These are phyloP conservation scores for Colletotrichum eremochloae DNA, from an alignment of 2,329 filamentous ascomycete genomes.

Conservation along the genomic window DNA sequence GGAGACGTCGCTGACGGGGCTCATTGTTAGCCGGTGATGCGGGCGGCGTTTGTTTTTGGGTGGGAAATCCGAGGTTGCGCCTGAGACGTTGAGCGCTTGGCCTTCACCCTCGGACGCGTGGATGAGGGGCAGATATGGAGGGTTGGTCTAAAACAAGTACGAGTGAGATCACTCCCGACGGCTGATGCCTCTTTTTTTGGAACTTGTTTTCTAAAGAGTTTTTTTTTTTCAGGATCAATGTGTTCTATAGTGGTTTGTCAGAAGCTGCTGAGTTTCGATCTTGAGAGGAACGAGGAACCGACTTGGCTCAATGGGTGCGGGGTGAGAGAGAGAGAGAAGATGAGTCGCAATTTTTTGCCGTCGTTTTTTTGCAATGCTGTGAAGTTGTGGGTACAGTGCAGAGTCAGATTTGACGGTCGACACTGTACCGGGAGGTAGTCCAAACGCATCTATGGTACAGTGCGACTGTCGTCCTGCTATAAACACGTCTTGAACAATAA, in stretches of 20 bases:
- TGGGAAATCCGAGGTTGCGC: not conserved
- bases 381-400: slow-evolving; percentile 40
- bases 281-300: not conserved
- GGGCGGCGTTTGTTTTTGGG: too few species aligned
- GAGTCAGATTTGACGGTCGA: too few species aligned
- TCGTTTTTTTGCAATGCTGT: not conserved
- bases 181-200: not conserved
- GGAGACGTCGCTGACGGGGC: slow-evolving; percentile 36
- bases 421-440: not conserved
- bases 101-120: not conserved
- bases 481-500: not conserved
- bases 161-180: not conserved
- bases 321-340: slow-evolving; percentile 21
- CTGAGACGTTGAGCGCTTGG: slow-evolving; percentile 1
- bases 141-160: not conserved
- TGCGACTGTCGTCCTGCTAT: not conserved
- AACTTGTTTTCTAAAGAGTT: not conserved
- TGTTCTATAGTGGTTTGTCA: not conserved
- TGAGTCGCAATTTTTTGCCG: slow-evolving; percentile 29
- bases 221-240: too few species aligned
- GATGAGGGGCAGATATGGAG: slow-evolving; percentile 6
- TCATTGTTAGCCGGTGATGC: slow-evolving; percentile 3
- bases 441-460: not conserved
- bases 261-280: not conserved
- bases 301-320: slow-evolving; percentile 12